Conservation (phyloP, 2,329 filamentous ascomycete genomes). For the Hymenoscyphus repandus region DNA sequence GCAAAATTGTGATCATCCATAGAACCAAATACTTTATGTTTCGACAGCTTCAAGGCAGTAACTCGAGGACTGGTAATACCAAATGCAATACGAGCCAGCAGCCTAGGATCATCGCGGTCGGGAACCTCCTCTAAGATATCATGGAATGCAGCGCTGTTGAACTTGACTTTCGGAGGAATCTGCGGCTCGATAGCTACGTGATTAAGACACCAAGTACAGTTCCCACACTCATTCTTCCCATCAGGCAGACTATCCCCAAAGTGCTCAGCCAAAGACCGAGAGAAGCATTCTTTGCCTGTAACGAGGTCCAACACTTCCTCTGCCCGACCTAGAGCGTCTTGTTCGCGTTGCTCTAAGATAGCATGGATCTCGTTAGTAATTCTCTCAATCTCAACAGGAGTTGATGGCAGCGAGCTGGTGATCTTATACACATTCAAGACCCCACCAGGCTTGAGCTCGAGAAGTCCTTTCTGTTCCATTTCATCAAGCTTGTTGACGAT, state of each 20-base stretch:
- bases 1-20: constrained; percentile 50
- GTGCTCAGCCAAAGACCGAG: constrained; percentile 46
- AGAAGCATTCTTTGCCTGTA: constrained; percentile 47
- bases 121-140: constrained; percentile 39
- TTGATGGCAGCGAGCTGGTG: constrained; percentile 40
- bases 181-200: constrained; percentile 36
- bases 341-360: constrained; percentile 47
- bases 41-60: constrained; percentile 42
- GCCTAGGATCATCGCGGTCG: constrained; percentile 51
- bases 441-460: constrained; percentile 47
- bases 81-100: constrained; percentile 55
- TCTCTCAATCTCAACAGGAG: constrained; percentile 35
- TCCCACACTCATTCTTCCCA: constrained; percentile 43
- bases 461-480: constrained; percentile 43
- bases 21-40: constrained; percentile 42
- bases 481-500: constrained; percentile 50
- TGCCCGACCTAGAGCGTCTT: constrained; percentile 46
- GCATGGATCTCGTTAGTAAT: constrained; percentile 44
- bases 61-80: constrained; percentile 56
- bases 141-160: constrained; percentile 38
- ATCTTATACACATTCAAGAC: constrained; percentile 51
- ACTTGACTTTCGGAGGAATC: constrained; percentile 33
- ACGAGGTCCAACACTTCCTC: constrained; percentile 48
- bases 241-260: constrained; percentile 50
- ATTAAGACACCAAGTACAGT: constrained; percentile 47